These are phyloP conservation scores for Naganishia cerealis DNA, from an alignment of 1,284 basidiomycete species.

Conservation along the genomic window DNA sequence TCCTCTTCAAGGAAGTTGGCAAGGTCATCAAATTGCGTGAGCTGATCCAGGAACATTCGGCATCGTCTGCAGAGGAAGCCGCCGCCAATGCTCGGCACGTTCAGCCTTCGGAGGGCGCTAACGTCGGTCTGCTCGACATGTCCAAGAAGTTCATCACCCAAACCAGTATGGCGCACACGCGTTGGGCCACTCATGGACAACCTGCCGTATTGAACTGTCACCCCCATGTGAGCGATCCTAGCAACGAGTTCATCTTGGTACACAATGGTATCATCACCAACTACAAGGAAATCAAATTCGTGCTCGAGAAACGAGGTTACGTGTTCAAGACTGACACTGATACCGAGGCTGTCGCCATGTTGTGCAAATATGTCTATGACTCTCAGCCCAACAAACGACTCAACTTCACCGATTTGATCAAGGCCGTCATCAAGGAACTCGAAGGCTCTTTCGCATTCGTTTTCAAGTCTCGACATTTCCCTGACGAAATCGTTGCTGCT, in stretches of 20 bases:
- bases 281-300: slow-evolving; percentile 80
- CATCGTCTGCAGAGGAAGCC: slow-evolving; percentile 32
- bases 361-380: slow-evolving; percentile 96
- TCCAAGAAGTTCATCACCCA: slow-evolving; percentile 80
- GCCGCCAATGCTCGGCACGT: slow-evolving; percentile 34
- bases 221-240: slow-evolving; percentile 81
- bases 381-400: slow-evolving; percentile 83
- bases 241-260: slow-evolving; percentile 83
- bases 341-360: slow-evolving; percentile 94
- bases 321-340: slow-evolving; percentile 95
- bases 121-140: slow-evolving; percentile 64
- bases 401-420: slow-evolving; percentile 88
- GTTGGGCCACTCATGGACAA: slow-evolving; percentile 99
- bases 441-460: slow-evolving; percentile 99
- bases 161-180: slow-evolving; percentile 97
- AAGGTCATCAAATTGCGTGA: slow-evolving; percentile 94
- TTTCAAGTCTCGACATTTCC: slow-evolving; percentile 96
- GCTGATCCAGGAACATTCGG: slow-evolving; percentile 64
- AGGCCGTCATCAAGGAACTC: slow-evolving; percentile 94
- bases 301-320: slow-evolving; percentile 94
- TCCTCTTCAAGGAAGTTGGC: slow-evolving; percentile 98
- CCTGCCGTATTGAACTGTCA: slow-evolving; percentile 90
- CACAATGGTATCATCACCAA: slow-evolving; percentile 99
- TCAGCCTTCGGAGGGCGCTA: slow-evolving; percentile 29
- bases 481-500: slow-evolving; percentile 91